Percentiles rank a stretch among this genome's conserved stretches.
phyloP scores from a whole-genome alignment of 352 stramenopile genomes.

The Phytophthora pinifolia region DNA sequence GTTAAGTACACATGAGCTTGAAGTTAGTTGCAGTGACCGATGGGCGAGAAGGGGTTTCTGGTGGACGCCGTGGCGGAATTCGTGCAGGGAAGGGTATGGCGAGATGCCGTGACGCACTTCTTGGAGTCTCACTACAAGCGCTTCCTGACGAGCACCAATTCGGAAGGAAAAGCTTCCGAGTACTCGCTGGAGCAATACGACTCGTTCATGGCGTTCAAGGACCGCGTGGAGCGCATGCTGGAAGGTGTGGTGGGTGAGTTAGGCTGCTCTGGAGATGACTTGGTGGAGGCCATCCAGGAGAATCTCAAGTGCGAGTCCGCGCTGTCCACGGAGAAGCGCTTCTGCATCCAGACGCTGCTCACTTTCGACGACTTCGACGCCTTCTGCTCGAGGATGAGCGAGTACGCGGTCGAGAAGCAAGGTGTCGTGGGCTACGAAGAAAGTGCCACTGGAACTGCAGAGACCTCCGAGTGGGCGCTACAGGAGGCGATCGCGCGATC shows the following conservation, averaged over 20 bases:
- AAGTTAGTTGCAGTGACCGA: slow-evolving; percentile 8
- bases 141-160: slow-evolving; percentile 39
- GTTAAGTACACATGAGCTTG: slow-evolving; percentile 15
- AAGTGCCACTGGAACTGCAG: slow-evolving; percentile 4
- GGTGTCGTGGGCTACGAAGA: slow-evolving; percentile 18
- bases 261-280: slow-evolving; percentile 56
- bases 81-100: slow-evolving; percentile 54
- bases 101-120: slow-evolving; percentile 51
- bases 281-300: slow-evolving; percentile 51
- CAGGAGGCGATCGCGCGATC: slow-evolving; percentile 70
- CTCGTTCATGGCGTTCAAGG: slow-evolving; percentile 72
- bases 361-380: slow-evolving; percentile 68
- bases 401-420: slow-evolving; percentile 53
- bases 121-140: slow-evolving; percentile 53
- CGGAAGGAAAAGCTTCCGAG: slow-evolving; percentile 28
- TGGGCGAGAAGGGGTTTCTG: slow-evolving; percentile 64
- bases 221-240: slow-evolving; percentile 62
- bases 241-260: slow-evolving; percentile 60
- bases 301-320: slow-evolving; percentile 34
- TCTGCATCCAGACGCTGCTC: slow-evolving; percentile 74
- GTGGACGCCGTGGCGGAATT: slow-evolving; percentile 76
- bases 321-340: slow-evolving; percentile 45
- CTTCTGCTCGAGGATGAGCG: slow-evolving; percentile 58
- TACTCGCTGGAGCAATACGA: slow-evolving; percentile 64
- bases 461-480: slow-evolving; percentile 60